Base-by-base conservation (phyloP, 2,329 filamentous ascomycete genomes). In the Colletotrichum incanum region DNA sequence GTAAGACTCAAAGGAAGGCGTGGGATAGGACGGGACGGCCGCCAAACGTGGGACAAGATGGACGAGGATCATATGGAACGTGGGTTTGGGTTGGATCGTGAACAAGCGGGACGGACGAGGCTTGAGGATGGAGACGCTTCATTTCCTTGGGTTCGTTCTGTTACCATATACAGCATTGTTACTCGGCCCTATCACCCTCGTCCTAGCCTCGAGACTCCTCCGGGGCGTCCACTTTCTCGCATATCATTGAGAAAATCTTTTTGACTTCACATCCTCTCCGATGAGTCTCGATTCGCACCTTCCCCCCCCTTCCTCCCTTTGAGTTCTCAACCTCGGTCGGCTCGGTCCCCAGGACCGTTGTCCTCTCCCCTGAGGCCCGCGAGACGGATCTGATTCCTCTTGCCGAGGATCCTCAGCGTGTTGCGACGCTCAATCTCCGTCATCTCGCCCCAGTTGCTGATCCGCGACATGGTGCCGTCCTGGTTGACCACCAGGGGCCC, bases 381-480 rank as follows among this genome's bases (percentile, higher is more conserved):
- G 74, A 92, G 78, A 18, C 93, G 84, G 77, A 86, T 75, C 83
- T 91, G 86, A 78, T 95, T 95, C 78, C 93, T 85, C 85, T 89
- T 92, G 12, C 90, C 89, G 76, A 95, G 78, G 59, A 94, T 82
- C 56, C 90, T 85, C 78, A 94, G 75, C 47, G 93, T 93, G 77
- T 90, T 93, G 78, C 88, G 82, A 79, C 85, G 86, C 85, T 95
- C 93, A 8, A 90, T 86, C 34, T 90, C 89, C 2, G 88, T 88
- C 93, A 95, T 94, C 74, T 91, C 84, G 11, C 83, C 85, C 93
- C 93, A 95, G 80, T 95, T 95, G 45, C 87, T 82, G 76, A 95
- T 93, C 43, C 93, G 87, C 68, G 90, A 91, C 75, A 94, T 80
- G 11, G 91, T 91, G 26, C 93, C 93, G 80, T 95, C 92, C 73